phyloP scores from a whole-genome alignment of 208 protist species.

The Leishmania tarentolae region DNA sequence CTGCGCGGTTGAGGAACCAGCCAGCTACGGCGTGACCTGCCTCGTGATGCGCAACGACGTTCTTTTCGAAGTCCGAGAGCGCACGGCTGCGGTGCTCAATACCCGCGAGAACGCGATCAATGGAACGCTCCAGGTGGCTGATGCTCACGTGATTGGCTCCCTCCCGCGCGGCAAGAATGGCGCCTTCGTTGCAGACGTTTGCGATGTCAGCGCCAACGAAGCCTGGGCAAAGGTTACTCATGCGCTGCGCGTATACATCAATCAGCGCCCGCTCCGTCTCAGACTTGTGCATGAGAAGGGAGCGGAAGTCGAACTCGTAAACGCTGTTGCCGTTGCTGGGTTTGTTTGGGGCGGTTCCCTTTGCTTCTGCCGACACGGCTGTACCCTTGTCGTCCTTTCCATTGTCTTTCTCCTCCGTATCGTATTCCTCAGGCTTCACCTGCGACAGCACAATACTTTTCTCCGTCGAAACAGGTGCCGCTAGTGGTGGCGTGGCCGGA shows the following conservation, averaged over 20 bases:
- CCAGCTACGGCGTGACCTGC: constrained; percentile 97
- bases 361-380: neutral
- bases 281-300: constrained; percentile 51
- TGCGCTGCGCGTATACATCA: constrained; percentile 65
- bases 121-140: constrained; percentile 92
- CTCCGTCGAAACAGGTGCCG: neutral
- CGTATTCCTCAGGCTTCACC: constrained; percentile 31
- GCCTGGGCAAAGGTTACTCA: constrained; percentile 81
- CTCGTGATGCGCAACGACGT: constrained; percentile 98
- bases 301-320: constrained; percentile 52
- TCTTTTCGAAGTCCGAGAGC: constrained; percentile 90
- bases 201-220: constrained; percentile 96
- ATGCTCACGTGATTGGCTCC: constrained; percentile 64
- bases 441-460: constrained; percentile 27
- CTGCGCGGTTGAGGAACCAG: constrained; percentile 97
- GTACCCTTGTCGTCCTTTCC: neutral
- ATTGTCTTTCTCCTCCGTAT: constrained; percentile 2
- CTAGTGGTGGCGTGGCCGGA: neutral
- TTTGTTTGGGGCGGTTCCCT: neutral
- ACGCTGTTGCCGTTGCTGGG: neutral
- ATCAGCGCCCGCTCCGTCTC: constrained; percentile 70
- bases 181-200: constrained; percentile 97
- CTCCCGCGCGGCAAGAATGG: constrained; percentile 91
- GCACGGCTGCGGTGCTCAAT: constrained; percentile 93
- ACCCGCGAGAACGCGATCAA: constrained; percentile 96